phyloP scores from a whole-genome alignment of 805 yeast genomes.

The Candida glaebosa region DNA sequence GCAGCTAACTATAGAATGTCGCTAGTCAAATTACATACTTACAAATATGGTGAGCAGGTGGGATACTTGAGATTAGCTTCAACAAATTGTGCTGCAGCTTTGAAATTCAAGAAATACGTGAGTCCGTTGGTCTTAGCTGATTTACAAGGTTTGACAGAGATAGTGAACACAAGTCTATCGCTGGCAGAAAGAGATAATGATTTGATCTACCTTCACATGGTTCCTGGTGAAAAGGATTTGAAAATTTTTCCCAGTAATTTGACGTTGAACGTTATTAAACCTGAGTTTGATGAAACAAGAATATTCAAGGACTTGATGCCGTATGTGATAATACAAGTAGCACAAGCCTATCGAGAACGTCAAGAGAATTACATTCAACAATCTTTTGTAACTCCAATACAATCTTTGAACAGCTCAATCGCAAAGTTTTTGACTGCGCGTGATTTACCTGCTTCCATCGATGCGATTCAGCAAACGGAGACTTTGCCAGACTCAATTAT shows the following conservation, averaged over 20 bases:
- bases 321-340: slow-evolving; percentile 57
- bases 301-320: slow-evolving; percentile 69
- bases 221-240: slow-evolving; percentile 46
- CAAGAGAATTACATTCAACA: slow-evolving; percentile 52
- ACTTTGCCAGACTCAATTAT: slow-evolving; percentile 55
- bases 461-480: slow-evolving; percentile 55
- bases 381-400: slow-evolving; percentile 43
- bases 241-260: slow-evolving; percentile 45
- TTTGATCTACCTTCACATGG: slow-evolving; percentile 64
- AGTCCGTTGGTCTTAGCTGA: slow-evolving; percentile 47
- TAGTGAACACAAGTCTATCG: slow-evolving; percentile 43
- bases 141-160: slow-evolving; percentile 44
- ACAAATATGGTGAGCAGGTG: slow-evolving; percentile 71
- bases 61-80: slow-evolving; percentile 49
- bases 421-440: slow-evolving; percentile 43
- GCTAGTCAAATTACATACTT: slow-evolving; percentile 39
- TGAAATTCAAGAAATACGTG: slow-evolving; percentile 40
- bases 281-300: slow-evolving; percentile 11
- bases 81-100: slow-evolving; percentile 33
- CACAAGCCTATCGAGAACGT: slow-evolving; percentile 66
- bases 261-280: slow-evolving; percentile 48
- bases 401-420: slow-evolving; percentile 43
- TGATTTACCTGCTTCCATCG: slow-evolving; percentile 61
- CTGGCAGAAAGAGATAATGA: slow-evolving; percentile 78
- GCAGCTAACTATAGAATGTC: slow-evolving; percentile 69